Evolutionary conservation across 352 stramenopile species (phyloP).

Genomic region (Pythium folliculosum): DNA sequence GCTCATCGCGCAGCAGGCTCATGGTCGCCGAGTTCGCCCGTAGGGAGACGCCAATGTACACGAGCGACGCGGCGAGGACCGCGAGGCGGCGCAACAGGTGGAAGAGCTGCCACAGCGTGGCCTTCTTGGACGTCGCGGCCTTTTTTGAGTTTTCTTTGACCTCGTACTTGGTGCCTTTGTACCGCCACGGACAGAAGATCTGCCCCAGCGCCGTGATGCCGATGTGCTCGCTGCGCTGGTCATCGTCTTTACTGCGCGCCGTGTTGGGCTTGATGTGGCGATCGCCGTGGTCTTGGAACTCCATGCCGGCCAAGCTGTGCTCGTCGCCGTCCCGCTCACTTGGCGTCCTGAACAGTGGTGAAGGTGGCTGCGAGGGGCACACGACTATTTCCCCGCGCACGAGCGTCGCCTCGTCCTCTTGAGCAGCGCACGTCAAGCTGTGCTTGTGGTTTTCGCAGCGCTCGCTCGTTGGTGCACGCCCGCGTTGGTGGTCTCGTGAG

Average conservation of each 20-base stretch:
- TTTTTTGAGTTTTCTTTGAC: neutral
- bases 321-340: too few species aligned
- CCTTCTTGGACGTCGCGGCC: neutral
- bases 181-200: neutral
- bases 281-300: neutral
- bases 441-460: too few species aligned
- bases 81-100: neutral
- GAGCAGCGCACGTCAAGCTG: too few species aligned
- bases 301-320: neutral
- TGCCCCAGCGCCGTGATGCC: neutral
- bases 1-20: neutral
- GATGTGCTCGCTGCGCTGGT: neutral
- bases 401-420: too few species aligned
- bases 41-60: neutral
- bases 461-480: too few species aligned
- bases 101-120: neutral
- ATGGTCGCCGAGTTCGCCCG: neutral
- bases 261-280: neutral
- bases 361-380: too few species aligned
- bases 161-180: slow-evolving; percentile 1
- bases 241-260: neutral
- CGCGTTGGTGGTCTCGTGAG: too few species aligned
- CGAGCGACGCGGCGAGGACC: neutral
- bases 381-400: too few species aligned
- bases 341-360: too few species aligned